These are phyloP conservation scores for Tylopilus sp. DNA, from an alignment of 768 basidiomycete genomes.

Conservation along the genomic window DNA sequence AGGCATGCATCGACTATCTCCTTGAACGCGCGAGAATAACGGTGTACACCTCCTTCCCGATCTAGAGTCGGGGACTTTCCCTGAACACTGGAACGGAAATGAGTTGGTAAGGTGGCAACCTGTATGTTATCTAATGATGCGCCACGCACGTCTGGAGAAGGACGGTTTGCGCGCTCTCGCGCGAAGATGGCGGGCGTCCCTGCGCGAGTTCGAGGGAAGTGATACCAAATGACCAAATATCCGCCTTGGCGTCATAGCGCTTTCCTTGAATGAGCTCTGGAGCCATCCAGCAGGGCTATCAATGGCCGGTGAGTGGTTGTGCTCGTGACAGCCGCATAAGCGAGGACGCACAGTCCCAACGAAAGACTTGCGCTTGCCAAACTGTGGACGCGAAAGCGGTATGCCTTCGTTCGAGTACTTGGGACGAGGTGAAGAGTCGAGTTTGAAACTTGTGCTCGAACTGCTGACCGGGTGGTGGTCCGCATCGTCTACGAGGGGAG, in stretches of 20 bases:
- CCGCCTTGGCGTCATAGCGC: slow-evolving; percentile 81
- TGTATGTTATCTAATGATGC: not conserved
- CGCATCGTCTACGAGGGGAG: slow-evolving; percentile 71
- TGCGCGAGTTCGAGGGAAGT: slow-evolving; percentile 89
- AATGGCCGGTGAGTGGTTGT: slow-evolving; percentile 1
- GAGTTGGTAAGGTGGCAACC: slow-evolving; percentile 1
- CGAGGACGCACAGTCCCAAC: slow-evolving; percentile 72
- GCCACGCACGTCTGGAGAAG: slow-evolving; percentile 66
- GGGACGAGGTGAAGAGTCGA: slow-evolving; percentile 28
- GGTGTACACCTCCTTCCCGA: slow-evolving; percentile 64
- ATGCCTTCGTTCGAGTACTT: not conserved
- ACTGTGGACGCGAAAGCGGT: slow-evolving; percentile 35
- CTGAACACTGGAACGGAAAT: slow-evolving; percentile 49
- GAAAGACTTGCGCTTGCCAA: slow-evolving; percentile 86
- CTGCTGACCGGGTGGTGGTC: slow-evolving; percentile 25
- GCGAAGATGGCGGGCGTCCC: slow-evolving; percentile 82
- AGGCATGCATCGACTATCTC: slow-evolving; percentile 83
- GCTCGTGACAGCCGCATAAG: not conserved
- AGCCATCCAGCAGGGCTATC: slow-evolving; percentile 93
- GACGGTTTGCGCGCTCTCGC: slow-evolving; percentile 69
- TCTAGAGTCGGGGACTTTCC: slow-evolving; percentile 77
- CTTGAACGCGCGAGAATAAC: slow-evolving; percentile 78
- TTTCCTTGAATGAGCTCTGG: slow-evolving; percentile 87
- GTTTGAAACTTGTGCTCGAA: slow-evolving; percentile 33
- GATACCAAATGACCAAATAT: slow-evolving; percentile 96